A percentile compares a stretch with the other conserved stretches of the same genome.
Conservation (phyloP, 2,329 filamentous ascomycete species). For the Penicillium sp. region DNA sequence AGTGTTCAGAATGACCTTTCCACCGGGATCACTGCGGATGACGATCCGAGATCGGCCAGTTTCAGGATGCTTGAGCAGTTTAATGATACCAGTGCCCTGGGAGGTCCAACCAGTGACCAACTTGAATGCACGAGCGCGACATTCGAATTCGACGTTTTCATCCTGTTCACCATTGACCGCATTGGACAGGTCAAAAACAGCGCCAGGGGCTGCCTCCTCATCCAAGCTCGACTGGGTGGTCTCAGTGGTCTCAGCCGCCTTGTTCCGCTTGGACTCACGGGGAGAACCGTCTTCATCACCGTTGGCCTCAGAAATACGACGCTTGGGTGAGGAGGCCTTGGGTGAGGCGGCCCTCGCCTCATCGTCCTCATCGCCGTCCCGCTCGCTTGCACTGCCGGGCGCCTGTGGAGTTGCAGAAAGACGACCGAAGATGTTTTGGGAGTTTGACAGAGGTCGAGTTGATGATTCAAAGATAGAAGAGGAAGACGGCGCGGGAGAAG, state of each 20-base stretch:
- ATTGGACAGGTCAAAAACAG: conserved; percentile 62
- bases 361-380: conserved; percentile 24
- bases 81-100: conserved; percentile 66
- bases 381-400: conserved; percentile 22
- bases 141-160: conserved; percentile 65
- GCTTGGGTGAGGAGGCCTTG: conserved; percentile 21
- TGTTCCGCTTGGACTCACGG: conserved; percentile 17
- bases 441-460: conserved; percentile 25
- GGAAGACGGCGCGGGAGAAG: conserved; percentile 11
- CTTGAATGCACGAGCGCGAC: conserved; percentile 65
- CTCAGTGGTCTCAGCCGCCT: conserved; percentile 13
- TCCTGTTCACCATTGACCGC: conserved; percentile 65
- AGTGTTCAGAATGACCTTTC: conserved; percentile 68
- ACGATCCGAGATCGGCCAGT: conserved; percentile 64
- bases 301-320: conserved; percentile 13
- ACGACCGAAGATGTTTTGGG: conserved; percentile 37
- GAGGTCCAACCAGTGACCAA: conserved; percentile 58
- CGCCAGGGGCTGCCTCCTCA: conserved; percentile 38
- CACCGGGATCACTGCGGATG: conserved; percentile 68
- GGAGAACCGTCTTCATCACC: conserved; percentile 23
- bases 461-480: conserved; percentile 31
- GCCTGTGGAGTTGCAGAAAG: conserved; percentile 29
- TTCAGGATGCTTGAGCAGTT: conserved; percentile 67
- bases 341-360: conserved; percentile 15
- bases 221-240: conserved; percentile 13